Percentiles rank a stretch among this genome's conserved stretches.
These are phyloP conservation scores for Angomonas deanei DNA, from an alignment of 208 protist species.

Conservation along the genomic window DNA sequence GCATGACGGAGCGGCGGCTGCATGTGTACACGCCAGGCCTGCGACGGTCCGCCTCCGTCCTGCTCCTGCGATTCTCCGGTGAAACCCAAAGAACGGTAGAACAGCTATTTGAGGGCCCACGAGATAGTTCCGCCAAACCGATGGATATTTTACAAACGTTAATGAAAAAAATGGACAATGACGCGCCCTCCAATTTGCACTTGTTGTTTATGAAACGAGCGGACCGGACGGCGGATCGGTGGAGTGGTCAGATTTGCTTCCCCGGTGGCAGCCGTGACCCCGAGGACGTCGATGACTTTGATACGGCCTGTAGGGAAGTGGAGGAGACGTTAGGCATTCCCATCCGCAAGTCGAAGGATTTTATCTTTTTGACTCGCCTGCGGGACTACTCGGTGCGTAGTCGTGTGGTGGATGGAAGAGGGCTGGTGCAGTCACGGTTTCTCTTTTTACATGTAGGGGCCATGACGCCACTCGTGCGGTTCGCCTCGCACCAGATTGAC, in stretches of 20 bases:
- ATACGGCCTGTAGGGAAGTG: slow-evolving; percentile 36
- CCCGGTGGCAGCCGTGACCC: slow-evolving; percentile 71
- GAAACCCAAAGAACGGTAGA: slow-evolving; percentile 22
- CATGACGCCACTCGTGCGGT: slow-evolving; percentile 42
- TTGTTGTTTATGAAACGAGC: slow-evolving; percentile 68
- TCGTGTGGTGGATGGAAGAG: slow-evolving; percentile 10
- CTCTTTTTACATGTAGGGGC: slow-evolving; percentile 73
- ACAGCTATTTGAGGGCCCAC: neutral
- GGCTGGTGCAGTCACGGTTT: slow-evolving; percentile 63
- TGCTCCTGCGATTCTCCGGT: slow-evolving; percentile 69
- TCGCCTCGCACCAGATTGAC: slow-evolving; percentile 48
- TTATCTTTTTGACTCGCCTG: slow-evolving; percentile 55
- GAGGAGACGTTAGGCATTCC: slow-evolving; percentile 57
- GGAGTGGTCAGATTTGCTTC: slow-evolving; percentile 71
- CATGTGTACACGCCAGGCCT: slow-evolving; percentile 45
- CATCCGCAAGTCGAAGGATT: slow-evolving; percentile 31
- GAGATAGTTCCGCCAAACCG: neutral
- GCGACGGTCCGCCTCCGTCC: slow-evolving; percentile 35
- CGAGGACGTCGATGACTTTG: slow-evolving; percentile 57
- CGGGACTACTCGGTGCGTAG: slow-evolving; percentile 39
- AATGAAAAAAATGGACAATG: slow-evolving; percentile 6
- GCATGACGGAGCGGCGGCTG: slow-evolving; percentile 33
- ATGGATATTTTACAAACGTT: slow-evolving; percentile 8
- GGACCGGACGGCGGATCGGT: slow-evolving; percentile 38
- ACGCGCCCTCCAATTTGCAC: slow-evolving; percentile 27